Percentiles rank a stretch among this genome's conserved stretches.
phyloP scores from a whole-genome alignment of 1,284 basidiomycete genomes.

The Pseudozyma sp. region DNA sequence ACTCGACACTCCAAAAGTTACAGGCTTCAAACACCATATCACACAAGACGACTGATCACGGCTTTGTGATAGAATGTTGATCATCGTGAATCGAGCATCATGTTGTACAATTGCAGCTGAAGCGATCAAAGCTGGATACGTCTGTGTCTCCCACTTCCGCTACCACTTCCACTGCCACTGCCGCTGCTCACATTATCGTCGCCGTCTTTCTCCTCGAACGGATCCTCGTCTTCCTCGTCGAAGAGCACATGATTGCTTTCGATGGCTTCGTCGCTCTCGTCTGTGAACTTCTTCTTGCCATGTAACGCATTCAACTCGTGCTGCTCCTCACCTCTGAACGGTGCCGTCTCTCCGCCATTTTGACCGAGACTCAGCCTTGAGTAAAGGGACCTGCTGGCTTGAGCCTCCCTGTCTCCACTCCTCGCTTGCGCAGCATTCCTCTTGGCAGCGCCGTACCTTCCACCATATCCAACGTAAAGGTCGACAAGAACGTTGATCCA shows the following conservation, averaged over 20 bases:
- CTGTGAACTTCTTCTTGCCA: constrained; percentile 3
- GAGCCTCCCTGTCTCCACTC: constrained; percentile 27
- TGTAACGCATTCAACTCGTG: constrained; percentile 35
- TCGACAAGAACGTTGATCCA: constrained; percentile 66
- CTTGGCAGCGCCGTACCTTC: constrained; percentile 47
- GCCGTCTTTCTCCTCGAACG: constrained; percentile 48
- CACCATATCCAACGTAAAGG: constrained; percentile 61
- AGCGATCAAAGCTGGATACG: constrained; percentile 20
- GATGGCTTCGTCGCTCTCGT: constrained; percentile 8
- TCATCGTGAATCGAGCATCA: not conserved
- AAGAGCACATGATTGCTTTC: constrained; percentile 51
- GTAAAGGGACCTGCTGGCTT: constrained; percentile 28
- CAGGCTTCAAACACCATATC: not conserved
- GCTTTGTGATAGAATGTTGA: not conserved
- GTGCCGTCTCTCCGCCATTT: not conserved
- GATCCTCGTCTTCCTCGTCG: constrained; percentile 55
- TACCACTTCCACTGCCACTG: constrained; percentile 22
- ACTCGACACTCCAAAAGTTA: no score
- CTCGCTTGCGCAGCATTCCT: constrained; percentile 27
- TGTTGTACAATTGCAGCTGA: not conserved
- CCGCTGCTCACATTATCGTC: constrained; percentile 25
- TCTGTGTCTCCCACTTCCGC: constrained; percentile 10
- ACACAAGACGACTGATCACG: not conserved
- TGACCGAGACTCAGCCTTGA: constrained; percentile 37
- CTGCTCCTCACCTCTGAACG: constrained; percentile 8